Conservation (phyloP, 1,284 basidiomycete genomes). For the Mycosarcoma mackinlayi region DNA sequence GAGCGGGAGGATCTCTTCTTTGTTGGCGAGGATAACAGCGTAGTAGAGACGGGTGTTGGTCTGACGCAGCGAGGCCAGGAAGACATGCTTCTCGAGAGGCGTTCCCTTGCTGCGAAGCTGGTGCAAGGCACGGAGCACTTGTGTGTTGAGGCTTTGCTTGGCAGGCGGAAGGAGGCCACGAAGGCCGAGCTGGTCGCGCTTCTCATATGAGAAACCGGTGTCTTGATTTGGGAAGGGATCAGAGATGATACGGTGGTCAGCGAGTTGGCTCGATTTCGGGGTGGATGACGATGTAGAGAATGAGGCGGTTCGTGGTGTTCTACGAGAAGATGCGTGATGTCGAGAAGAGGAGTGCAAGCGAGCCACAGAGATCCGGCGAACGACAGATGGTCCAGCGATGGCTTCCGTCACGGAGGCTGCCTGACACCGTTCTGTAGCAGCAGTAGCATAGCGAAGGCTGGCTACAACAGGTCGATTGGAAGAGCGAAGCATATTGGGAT, state of each 20-base stretch:
- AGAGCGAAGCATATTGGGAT: constrained; percentile 30
- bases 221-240: constrained; percentile 48
- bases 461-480: constrained; percentile 11
- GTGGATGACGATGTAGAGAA: constrained; percentile 25
- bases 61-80: constrained; percentile 78
- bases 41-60: constrained; percentile 81
- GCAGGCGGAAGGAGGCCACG: constrained; percentile 77
- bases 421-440: constrained; percentile 11
- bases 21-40: constrained; percentile 72
- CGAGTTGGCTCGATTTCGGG: constrained; percentile 9
- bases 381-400: constrained; percentile 10
- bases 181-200: constrained; percentile 78
- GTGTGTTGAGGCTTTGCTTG: constrained; percentile 72
- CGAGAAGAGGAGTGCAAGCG: not conserved
- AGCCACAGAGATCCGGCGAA: not conserved
- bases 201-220: constrained; percentile 77
- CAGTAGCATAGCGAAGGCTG: constrained; percentile 14
- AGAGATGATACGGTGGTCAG: constrained; percentile 46
- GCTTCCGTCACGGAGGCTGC: constrained; percentile 1
- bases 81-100: constrained; percentile 83
- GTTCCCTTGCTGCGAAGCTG: constrained; percentile 79
- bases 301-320: constrained; percentile 1
- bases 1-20: constrained; percentile 75
- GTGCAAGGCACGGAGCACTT: constrained; percentile 74
- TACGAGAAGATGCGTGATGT: constrained; percentile 11